Evolutionary conservation across 495 filamentous ascomycete genomes (phyloP), one percentile per base, ranked within the genome.

Genomic region (Podospora fimiseda): DNA sequence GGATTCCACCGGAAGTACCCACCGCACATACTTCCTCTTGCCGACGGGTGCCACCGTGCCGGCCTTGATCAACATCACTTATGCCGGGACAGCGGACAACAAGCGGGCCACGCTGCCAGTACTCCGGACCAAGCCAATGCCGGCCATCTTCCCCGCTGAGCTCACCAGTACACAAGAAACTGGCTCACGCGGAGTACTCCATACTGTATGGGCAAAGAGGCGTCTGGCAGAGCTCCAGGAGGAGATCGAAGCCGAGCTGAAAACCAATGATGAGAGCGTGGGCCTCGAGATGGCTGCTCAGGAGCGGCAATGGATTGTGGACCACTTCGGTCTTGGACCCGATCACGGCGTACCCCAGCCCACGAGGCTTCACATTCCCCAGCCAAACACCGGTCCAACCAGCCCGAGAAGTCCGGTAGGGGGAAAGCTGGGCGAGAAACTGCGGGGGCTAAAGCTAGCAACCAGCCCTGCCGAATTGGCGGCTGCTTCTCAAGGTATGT

Each of bases 161-260:
- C 68, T 91, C 22, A 83, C 85, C 1, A 73, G 78, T 1, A 81
- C 79, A 0, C 75, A 79, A 5, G 76, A 84, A 0, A 77, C 82
- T 1, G 87, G 88, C 13, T 85, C 82, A 61, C 85, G 87, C 43
- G 88, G 88, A 8, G 87, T 91, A 2, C 66, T 92, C 52, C 88
- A 92, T 61, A 90, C 87, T 8, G 81, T 87, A 48, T 94, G 87
- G 86, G 89, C 82, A 19, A 87, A 87, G 74, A 83, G 86, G 65
- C 75, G 88, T 14, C 70, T 92, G 19, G 81, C 79, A 19, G 82
- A 85, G 20, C 69, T 90, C 14, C 78, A 88, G n/a, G 71, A 74
- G 23, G 88, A 94, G 69, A 89, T 92, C 49, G 75, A 63, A 0
- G 64, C 68, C 2, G 84, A 88, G 62, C 78, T 80, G 57, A 67